Conservation (phyloP, 345 rosid genomes). For the Gynandropsis gynandra region DNA sequence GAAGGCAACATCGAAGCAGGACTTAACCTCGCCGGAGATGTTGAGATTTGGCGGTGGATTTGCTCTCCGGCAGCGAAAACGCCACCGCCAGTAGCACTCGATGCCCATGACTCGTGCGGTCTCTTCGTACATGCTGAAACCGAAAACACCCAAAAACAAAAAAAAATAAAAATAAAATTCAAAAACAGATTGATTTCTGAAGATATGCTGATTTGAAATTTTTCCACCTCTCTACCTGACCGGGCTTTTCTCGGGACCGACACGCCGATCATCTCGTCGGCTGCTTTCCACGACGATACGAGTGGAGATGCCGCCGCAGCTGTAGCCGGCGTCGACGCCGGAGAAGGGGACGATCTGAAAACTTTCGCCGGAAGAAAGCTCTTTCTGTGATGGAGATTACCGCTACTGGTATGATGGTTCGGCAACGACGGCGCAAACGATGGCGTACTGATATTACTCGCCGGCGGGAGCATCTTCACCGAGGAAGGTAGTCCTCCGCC, state of each 20-base stretch:
- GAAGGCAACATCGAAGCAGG: constrained; percentile 44
- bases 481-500: constrained; percentile 39
- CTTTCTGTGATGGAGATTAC: constrained; percentile 41
- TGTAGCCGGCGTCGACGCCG: constrained; percentile 16
- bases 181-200: constrained; percentile 14
- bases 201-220: constrained; percentile 17
- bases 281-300: constrained; percentile 53
- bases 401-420: constrained; percentile 34
- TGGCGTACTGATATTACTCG: constrained; percentile 41
- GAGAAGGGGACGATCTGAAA: constrained; percentile 47
- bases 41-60: constrained; percentile 63
- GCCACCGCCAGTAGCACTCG: constrained; percentile 40
- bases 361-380: constrained; percentile 57
- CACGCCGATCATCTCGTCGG: constrained; percentile 95
- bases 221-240: constrained; percentile 96
- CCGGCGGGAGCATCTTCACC: constrained; percentile 72
- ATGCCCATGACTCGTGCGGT: constrained; percentile 81
- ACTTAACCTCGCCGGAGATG: constrained; percentile 72
- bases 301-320: constrained; percentile 15
- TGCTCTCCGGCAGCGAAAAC: constrained; percentile 52
- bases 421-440: constrained; percentile 52
- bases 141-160: background rate
- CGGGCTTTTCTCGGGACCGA: constrained; percentile 99
- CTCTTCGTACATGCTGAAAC: constrained; percentile 76
- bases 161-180: constrained; percentile 11